phyloP scores from a whole-genome alignment of 2,329 filamentous ascomycete genomes.

The Scopulariopsis brevicaulis region DNA sequence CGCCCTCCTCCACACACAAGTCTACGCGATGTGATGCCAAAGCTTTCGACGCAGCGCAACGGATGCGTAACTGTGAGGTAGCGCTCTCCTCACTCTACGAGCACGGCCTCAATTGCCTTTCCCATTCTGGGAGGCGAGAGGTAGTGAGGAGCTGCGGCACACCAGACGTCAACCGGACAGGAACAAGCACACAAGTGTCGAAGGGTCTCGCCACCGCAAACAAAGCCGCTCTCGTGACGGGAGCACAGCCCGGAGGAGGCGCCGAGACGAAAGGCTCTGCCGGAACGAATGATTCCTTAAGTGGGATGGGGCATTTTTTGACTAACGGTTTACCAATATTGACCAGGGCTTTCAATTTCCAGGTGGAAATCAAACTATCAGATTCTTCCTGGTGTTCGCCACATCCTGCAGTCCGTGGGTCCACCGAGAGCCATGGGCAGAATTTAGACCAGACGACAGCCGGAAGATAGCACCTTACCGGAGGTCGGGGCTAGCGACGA shows the following conservation, averaged over 20 bases:
- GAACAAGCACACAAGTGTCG: not conserved
- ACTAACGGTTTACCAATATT: not conserved
- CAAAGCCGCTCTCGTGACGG: not conserved
- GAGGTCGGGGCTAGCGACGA: not conserved
- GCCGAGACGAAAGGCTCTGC: not conserved
- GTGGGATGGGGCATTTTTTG: not conserved
- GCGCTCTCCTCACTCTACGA: no score
- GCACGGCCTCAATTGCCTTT: no score
- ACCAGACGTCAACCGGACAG: no score
- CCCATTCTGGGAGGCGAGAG: no score
- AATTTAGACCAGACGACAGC: not conserved
- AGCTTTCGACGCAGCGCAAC: no score
- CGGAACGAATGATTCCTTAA: not conserved
- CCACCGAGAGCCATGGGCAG: no score
- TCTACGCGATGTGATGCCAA: no score
- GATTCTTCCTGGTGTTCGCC: not conserved
- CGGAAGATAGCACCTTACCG: not conserved
- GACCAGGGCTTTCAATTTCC: not conserved
- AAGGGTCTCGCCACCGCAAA: not conserved
- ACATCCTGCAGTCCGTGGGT: not conserved
- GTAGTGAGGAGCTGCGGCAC: no score
- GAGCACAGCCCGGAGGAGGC: not conserved
- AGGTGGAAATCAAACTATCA: not conserved
- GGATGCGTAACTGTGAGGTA: no score
- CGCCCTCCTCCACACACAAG: no score